Base-by-base conservation (phyloP, 768 basidiomycete genomes). In the Xerocomellus chrysenteron region DNA sequence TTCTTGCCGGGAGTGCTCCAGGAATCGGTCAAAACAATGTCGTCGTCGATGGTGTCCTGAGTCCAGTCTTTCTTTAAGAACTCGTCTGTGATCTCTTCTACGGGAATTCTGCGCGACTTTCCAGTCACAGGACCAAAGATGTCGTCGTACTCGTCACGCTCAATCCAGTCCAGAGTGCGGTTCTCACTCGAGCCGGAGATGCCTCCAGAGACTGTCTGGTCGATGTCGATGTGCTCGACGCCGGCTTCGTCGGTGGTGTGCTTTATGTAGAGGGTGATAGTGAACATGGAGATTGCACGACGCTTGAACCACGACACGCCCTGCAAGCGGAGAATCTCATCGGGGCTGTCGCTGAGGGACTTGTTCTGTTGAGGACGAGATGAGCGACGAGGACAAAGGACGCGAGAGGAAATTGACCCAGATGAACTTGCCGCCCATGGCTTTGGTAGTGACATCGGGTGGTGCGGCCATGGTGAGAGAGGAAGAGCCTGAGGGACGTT, bases 251-350 rank as follows among this genome's bases (percentile, higher is more conserved):
- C 82, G 59, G 79, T 85, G 74, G 78, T 82, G 65, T 92, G 89
- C 55, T 82, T 87, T 64, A 90, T 68, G 43, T 52, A 52, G 39
- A 91, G 80, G 24, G 84, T 87, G 45, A 92, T 63, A 17, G 80
- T 83, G 33, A 80, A 84, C 28, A 75, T 33, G 24, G 66, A 53
- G 63, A 92, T 90, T 26, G 80, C 79, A 55, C 79, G 84, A 60
- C 90, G 82, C 61, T 76, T 87, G 45, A 85, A 56, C 90, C 90
- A 92, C 35, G 84, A 68, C 33, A 92, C 78, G 48, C 90, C 90
- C 68, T 92, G 90, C 3, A 87, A 75, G 33, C 70, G 67, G 41
- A 92, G 82, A 58, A 92, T 85, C 28, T 76, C 76, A 50, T 90
- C 88, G 5, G 78, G 77, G 32, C 66, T 63, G 61, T 86, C 87